Evolutionary conservation across 257 asterid species (phyloP).

Genomic region (Rauvolfia tetraphylla): DNA sequence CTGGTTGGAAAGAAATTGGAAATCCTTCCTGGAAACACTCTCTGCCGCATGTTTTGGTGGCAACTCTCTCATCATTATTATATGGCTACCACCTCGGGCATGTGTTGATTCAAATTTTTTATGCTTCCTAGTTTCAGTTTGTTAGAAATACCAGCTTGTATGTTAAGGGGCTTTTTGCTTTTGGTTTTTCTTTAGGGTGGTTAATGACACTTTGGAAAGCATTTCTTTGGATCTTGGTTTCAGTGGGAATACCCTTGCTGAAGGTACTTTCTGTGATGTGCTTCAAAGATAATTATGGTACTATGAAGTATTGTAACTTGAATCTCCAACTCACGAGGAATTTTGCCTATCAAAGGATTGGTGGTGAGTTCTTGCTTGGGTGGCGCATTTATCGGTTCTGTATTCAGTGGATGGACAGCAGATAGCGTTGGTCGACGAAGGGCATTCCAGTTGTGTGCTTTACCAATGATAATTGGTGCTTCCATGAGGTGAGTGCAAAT

Average conservation of each 20-base stretch:
- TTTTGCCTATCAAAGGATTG: conserved; percentile 51
- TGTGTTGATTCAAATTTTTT: conserved; percentile 27
- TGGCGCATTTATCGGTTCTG: conserved; percentile 86
- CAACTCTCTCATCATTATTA: conserved; percentile 72
- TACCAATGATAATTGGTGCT: conserved; percentile 89
- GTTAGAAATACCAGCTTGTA: not conserved
- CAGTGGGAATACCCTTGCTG: conserved; percentile 77
- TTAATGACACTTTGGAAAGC: conserved; percentile 87
- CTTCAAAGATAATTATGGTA: conserved; percentile 13
- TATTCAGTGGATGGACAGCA: conserved; percentile 75
- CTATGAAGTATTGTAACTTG: not conserved
- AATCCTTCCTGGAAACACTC: conserved; percentile 87
- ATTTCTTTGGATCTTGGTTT: conserved; percentile 86
- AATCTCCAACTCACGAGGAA: conserved; percentile 18
- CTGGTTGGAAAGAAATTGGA: conserved; percentile 44
- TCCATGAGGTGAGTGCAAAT: conserved; percentile 48
- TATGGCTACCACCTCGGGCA: conserved; percentile 97
- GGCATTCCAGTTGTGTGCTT: conserved; percentile 80
- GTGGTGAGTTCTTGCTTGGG: conserved; percentile 88
- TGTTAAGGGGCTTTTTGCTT: conserved; percentile 1
- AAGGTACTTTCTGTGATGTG: conserved; percentile 51
- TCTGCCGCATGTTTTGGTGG: conserved; percentile 85
- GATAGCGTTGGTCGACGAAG: conserved; percentile 87
- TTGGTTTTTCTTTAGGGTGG: conserved; percentile 57
- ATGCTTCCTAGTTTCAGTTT: conserved; percentile 2